These are phyloP conservation scores for Serendipita sp. DNA, from an alignment of 1,284 basidiomycete genomes.

Conservation along the genomic window DNA sequence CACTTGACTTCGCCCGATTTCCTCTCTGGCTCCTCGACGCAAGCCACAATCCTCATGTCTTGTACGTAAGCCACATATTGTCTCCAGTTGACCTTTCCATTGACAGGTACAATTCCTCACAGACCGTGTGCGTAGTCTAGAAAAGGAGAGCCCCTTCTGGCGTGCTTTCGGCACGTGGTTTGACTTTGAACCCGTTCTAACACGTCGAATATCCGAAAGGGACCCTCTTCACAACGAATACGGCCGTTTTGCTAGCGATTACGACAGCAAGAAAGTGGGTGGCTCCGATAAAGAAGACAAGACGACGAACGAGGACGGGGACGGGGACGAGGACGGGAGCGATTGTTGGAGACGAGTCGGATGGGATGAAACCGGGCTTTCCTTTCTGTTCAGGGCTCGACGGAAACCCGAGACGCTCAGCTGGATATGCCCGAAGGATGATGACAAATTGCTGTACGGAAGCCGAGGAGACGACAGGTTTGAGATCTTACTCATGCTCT, in stretches of 20 bases:
- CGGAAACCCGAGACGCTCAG: constrained; percentile 39
- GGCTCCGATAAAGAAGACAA: background rate
- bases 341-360: constrained; percentile 17
- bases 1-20: constrained; percentile 45
- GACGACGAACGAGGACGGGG: constrained; percentile 13
- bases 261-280: background rate
- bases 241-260: background rate
- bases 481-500: constrained; percentile 41
- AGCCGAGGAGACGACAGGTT: constrained; percentile 51
- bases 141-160: constrained; percentile 73
- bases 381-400: constrained; percentile 45
- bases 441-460: constrained; percentile 41
- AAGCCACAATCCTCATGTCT: constrained; percentile 37
- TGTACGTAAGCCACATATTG: constrained; percentile 10
- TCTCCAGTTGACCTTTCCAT: background rate
- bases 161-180: constrained; percentile 73
- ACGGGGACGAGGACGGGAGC: no score
- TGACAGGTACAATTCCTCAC: background rate
- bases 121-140: constrained; percentile 65
- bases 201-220: constrained; percentile 13
- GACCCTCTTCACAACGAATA: no score
- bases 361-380: constrained; percentile 27
- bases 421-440: constrained; percentile 40
- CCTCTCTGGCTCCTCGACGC: constrained; percentile 11
- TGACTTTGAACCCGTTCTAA: constrained; percentile 46